Conservation (phyloP, 2,329 filamentous ascomycete genomes). For the Elsinoe australis region DNA sequence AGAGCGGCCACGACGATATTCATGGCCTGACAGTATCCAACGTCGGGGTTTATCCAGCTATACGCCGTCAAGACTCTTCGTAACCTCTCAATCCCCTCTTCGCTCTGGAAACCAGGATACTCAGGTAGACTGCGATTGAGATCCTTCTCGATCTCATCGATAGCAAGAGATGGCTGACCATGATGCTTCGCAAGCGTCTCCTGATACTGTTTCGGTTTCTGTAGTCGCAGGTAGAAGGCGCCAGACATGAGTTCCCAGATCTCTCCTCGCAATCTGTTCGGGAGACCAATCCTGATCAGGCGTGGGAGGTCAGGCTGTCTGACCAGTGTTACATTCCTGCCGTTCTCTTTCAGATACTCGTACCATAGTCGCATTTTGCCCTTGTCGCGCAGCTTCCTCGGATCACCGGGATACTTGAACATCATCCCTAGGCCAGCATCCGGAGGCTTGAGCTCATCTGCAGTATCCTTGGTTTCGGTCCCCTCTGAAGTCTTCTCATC, state of each 20-base stretch:
- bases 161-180: conserved; percentile 83
- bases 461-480: conserved; percentile 43
- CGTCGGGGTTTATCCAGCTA: conserved; percentile 91
- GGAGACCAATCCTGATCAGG: conserved; percentile 87
- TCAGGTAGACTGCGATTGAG: conserved; percentile 92
- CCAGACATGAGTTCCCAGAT: conserved; percentile 94
- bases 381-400: conserved; percentile 83
- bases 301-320: conserved; percentile 97
- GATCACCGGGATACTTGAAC: conserved; percentile 90
- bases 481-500: conserved; percentile 30
- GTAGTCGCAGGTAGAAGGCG: conserved; percentile 77
- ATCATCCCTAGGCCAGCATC: conserved; percentile 89
- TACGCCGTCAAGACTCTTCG: conserved; percentile 91
- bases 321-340: conserved; percentile 82
- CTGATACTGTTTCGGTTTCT: conserved; percentile 73
- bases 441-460: conserved; percentile 48
- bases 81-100: conserved; percentile 85
- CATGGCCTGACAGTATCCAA: conserved; percentile 99
- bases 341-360: conserved; percentile 88
- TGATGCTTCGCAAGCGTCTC: conserved; percentile 79
- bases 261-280: conserved; percentile 86
- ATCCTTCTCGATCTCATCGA: conserved; percentile 98
- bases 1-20: conserved; percentile 98
- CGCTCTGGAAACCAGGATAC: conserved; percentile 93
- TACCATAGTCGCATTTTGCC: conserved; percentile 98